Evolutionary conservation across 1,139 yeast species (phyloP).

Genomic region (Entelexis paramagnoliae): DNA sequence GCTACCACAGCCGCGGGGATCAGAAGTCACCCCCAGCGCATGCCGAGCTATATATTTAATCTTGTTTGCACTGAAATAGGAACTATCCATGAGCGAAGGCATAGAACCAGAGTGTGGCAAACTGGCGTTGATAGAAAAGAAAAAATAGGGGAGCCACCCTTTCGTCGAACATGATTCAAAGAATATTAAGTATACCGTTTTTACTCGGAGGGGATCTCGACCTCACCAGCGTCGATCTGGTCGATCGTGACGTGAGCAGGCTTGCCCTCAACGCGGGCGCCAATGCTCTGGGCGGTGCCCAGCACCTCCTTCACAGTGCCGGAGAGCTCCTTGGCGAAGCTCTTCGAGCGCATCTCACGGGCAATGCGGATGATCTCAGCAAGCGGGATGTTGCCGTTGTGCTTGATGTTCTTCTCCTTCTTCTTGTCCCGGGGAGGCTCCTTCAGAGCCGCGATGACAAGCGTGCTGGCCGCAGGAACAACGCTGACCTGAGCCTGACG

Average conservation of each 20-base stretch:
- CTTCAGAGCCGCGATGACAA: slow-evolving; percentile 97
- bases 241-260: slow-evolving; percentile 99
- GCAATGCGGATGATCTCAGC: slow-evolving; percentile 97
- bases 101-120: slow-evolving; percentile 12
- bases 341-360: slow-evolving; percentile 94
- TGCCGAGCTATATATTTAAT: slow-evolving; percentile 31
- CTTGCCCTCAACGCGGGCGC: slow-evolving; percentile 97
- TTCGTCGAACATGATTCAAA: slow-evolving; percentile 1
- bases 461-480: slow-evolving; percentile 98
- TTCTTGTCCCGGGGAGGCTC: slow-evolving; percentile 99
- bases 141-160: not conserved
- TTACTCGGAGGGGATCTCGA: slow-evolving; percentile 48
- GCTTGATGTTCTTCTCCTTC: slow-evolving; percentile 99
- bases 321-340: slow-evolving; percentile 94
- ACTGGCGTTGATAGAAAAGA: not conserved
- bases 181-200: slow-evolving; percentile 10
- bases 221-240: slow-evolving; percentile 96
- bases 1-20: slow-evolving; percentile 6
- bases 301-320: slow-evolving; percentile 97
- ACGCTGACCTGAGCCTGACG: slow-evolving; percentile 99
- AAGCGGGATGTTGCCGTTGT: slow-evolving; percentile 96
- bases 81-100: slow-evolving; percentile 38
- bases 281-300: slow-evolving; percentile 99
- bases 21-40: slow-evolving; percentile 5
- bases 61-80: slow-evolving; percentile 97